Evolutionary conservation across 108 stramenopile species (phyloP).

Genomic region (Schizochytrium sp.): DNA sequence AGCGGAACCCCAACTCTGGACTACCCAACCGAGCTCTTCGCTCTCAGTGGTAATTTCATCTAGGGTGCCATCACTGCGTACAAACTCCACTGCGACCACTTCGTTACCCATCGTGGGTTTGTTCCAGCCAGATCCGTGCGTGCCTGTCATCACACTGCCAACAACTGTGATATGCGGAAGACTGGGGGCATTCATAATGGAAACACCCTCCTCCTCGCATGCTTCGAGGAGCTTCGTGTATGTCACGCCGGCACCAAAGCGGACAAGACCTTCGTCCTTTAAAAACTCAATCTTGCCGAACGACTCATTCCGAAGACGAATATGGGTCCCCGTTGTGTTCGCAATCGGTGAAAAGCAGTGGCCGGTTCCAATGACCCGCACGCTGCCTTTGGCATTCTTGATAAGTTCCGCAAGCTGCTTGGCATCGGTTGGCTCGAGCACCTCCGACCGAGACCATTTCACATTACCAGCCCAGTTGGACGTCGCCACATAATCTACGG

Average conservation of each 20-base stretch:
- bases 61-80: not conserved
- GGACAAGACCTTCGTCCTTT: not conserved
- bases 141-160: constrained; percentile 30
- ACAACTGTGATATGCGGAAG: constrained; percentile 13
- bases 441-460: not conserved
- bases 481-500: constrained; percentile 21
- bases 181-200: not conserved
- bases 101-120: not conserved
- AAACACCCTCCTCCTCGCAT: not conserved
- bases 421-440: not conserved
- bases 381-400: not conserved
- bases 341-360: constrained; percentile 44
- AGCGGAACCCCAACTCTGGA: constrained; percentile 23
- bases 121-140: constrained; percentile 14
- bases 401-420: not conserved
- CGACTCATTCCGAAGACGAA: not conserved
- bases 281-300: not conserved
- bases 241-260: not conserved
- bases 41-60: not conserved
- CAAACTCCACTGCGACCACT: constrained; percentile 2
- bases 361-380: not conserved
- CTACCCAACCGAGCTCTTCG: not conserved
- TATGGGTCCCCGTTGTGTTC: not conserved
- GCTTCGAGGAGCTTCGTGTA: not conserved
- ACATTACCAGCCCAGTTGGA: constrained; percentile 33